Evolutionary conservation across 2,329 filamentous ascomycete genomes (phyloP).

Genomic region (Aspergillus aculeatus): DNA sequence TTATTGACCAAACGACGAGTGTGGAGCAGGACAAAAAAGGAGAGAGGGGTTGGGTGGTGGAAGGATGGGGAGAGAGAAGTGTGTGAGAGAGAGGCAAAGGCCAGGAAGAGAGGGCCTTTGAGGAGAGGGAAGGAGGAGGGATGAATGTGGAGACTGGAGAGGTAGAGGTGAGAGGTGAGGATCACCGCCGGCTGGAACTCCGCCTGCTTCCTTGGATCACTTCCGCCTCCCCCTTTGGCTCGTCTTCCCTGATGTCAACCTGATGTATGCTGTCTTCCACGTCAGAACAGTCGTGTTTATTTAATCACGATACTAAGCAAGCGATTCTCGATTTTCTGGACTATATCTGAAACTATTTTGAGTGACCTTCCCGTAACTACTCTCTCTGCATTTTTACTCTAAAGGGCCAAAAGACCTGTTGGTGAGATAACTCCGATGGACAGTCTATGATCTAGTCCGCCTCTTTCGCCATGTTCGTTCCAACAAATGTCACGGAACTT

Average conservation of each 20-base stretch:
- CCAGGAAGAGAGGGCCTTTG: background rate
- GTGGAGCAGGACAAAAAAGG: background rate
- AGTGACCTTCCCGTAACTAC: too few relatives aligned
- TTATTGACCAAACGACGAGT: background rate
- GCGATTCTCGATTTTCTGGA: too few relatives aligned
- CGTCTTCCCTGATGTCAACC: background rate
- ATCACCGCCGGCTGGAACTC: constrained; percentile 13
- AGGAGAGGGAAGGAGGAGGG: background rate
- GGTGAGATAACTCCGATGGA: background rate
- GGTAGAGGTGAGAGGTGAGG: constrained; percentile 9
- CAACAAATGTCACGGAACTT: background rate
- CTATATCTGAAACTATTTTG: too few relatives aligned
- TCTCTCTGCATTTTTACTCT: too few relatives aligned
- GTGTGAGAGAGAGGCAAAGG: background rate
- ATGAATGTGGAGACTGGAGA: background rate
- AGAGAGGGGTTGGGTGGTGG: background rate
- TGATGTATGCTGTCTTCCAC: background rate
- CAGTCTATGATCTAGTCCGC: background rate
- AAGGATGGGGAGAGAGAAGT: background rate
- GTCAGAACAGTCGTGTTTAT: background rate
- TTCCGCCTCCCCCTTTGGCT: background rate
- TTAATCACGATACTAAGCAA: background rate
- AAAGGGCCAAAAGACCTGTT: background rate
- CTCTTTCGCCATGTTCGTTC: background rate
- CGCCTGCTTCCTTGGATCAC: constrained; percentile 9